Base-by-base conservation (phyloP, 495 filamentous ascomycete genomes). In the Tuber magnatum region DNA sequence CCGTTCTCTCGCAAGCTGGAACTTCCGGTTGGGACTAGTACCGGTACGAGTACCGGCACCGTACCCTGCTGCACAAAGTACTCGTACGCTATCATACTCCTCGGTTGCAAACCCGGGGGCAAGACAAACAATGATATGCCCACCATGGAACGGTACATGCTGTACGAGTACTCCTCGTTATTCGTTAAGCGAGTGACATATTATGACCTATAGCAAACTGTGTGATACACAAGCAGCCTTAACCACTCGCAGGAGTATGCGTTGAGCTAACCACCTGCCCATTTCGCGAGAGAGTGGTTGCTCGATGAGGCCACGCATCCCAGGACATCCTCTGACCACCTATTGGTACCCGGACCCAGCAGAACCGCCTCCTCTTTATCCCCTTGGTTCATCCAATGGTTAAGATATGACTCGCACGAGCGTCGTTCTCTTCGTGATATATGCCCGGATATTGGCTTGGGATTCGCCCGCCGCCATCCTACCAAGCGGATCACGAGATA, bases 131-230 rank as follows among this genome's bases (percentile, higher is more conserved):
- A 1, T 35, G 56, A 35, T 18, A 35, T 35, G 56, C 28, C n/a
- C 14, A 5, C 32, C 28, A 35, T 65, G 28, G 3, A 28, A 35
- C 56, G n/a, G n/a, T 61, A 65, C 28, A 65, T 32, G 32, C 3
- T 35, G 56, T 35, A n/a, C n/a, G n/a, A n/a, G n/a, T n/a, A 35
- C 56, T 35, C 56, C 56, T 35, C 32, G 28, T 20, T 18, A 65
- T 65, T 65, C 56, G 56, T 35, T 65, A 18, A n/a, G 28, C 56
- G 56, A 65, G 56, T 65, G 56, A 65, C 56, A 65, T 65, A 65
- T 32, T 14, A 65, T 65, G 56, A 65, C 56, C 56, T 65, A 35
- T 65, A 1, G 56, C 56, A 2, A 65, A 65, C 56, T 65, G 4
- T 28, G 32, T 0, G 20, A 35, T 20, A 14, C 56, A 35, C 12